A percentile compares a stretch with the other conserved stretches of the same genome.
phyloP scores from a whole-genome alignment of 202 grass and related monocot species.

The Bolboschoenoplectus hybrid region DNA sequence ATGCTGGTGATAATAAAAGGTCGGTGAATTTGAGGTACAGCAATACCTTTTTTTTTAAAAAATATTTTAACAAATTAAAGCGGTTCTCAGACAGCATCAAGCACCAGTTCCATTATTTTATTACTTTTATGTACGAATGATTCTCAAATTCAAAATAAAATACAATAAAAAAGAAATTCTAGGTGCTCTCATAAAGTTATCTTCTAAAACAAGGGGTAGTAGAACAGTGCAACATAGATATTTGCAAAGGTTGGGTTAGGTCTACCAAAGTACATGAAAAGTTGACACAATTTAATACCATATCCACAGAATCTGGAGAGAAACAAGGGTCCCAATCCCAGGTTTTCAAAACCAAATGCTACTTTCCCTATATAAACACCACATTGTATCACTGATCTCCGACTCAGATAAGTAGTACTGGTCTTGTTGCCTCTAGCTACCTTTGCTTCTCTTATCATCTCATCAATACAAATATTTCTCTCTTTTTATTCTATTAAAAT shows the following conservation, averaged over 20 bases:
- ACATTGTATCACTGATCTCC: not conserved
- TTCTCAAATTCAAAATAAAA: not conserved
- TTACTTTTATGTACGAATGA: not conserved
- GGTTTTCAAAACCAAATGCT: slow-evolving; percentile 36
- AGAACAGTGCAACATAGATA: not conserved
- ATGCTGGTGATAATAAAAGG: not conserved
- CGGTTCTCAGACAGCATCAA: not conserved
- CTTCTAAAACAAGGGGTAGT: not conserved
- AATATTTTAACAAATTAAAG: not conserved
- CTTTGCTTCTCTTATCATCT: not conserved
- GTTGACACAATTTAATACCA: slow-evolving; percentile 18
- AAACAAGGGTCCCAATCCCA: slow-evolving; percentile 29
- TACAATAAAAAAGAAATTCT: not conserved
- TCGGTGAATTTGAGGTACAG: not conserved
- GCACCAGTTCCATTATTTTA: not conserved
- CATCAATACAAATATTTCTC: not conserved
- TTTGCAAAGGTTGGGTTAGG: not conserved
- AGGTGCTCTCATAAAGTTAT: slow-evolving; percentile 1
- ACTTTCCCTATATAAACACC: slow-evolving; percentile 28
- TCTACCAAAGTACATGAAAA: not conserved
- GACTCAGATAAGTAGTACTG: not conserved
- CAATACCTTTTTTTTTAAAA: not conserved
- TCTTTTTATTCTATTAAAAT: not conserved
- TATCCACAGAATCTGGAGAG: slow-evolving; percentile 15
- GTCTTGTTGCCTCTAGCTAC: not conserved